Evolutionary conservation across 495 filamentous ascomycete species (phyloP).

Genomic region (Xylaria sp.): DNA sequence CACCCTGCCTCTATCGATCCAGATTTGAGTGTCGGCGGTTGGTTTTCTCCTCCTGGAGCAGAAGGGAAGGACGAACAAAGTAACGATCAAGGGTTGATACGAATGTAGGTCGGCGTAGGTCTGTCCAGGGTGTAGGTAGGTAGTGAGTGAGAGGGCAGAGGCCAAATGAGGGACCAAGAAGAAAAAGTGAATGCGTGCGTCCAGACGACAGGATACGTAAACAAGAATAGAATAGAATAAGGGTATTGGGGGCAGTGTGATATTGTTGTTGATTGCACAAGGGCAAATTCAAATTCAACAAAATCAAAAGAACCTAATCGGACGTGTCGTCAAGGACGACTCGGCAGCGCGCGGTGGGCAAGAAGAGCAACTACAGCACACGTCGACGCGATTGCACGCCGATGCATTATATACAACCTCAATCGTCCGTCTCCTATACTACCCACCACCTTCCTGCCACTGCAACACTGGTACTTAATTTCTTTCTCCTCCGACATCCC

Average conservation of each 20-base stretch:
- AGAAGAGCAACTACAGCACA: constrained; percentile 10
- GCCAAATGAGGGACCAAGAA: constrained; percentile 29
- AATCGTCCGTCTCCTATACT: background rate
- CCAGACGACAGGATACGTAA: constrained; percentile 25
- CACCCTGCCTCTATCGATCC: constrained; percentile 6
- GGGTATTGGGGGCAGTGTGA: background rate
- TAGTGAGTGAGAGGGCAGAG: constrained; percentile 17
- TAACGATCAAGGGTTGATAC: constrained; percentile 23
- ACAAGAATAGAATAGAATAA: constrained; percentile 1
- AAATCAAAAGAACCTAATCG: background rate
- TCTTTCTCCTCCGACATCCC: background rate
- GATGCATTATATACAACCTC: background rate
- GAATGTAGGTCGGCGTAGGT: constrained; percentile 29
- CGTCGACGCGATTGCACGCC: background rate
- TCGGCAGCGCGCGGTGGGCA: background rate
- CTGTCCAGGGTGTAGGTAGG: constrained; percentile 23
- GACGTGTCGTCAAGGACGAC: constrained; percentile 2
- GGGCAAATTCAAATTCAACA: background rate
- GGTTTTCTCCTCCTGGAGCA: constrained; percentile 13
- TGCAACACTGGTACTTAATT: background rate
- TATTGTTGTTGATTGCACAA: constrained; percentile 3
- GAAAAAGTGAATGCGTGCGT: constrained; percentile 17
- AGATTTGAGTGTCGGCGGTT: constrained; percentile 23
- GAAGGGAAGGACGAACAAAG: constrained; percentile 26
- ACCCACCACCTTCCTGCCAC: constrained; percentile 1